Base-by-base conservation (phyloP, 2,329 filamentous ascomycete genomes). In the Trichoderma harzianum region DNA sequence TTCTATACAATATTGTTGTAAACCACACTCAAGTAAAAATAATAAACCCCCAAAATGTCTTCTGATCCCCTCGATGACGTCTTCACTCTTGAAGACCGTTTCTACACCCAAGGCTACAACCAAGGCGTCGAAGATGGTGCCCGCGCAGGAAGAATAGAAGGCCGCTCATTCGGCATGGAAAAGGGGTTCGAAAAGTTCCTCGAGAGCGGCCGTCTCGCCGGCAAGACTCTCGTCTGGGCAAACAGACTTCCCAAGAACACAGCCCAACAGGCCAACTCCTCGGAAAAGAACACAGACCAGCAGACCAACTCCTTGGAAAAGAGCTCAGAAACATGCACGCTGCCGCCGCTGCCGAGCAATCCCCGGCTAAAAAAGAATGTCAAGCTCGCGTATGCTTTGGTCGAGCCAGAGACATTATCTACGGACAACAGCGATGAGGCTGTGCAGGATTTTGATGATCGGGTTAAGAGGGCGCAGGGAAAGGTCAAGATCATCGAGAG, bases 111-210 rank as follows among this genome's bases (percentile, higher is more conserved):
- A 81, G 96, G 96, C 72, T 95, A 94, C 84, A 81, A 86, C 7
- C 87, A 93, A 69, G 96, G 96, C 57, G 81, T 89, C 62, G 83
- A 86, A 53, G 95, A 97, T 81, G 96, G 96, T 72, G 85, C 89
- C 53, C 87, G 87, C 72, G 91, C 93, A 36, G 96, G 96, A 51
- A 90, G 91, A 72, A 90, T 93, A 74, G 96, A 99, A 86, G 96
- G 96, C 73, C 92, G 94, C 66, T 89, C 94, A 24, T 94, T 98
- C 79, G 96, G 95, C 0, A 89, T 98, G 55, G 92, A 97, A 79
- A 96, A 95, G 75, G 95, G 95, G 0, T 98, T 96, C 77, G 93
- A 97, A 77, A 98, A 97, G 82, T 98, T 97, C 78, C 79, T 92
- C 55, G 91, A 94, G 74, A 88, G 94, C 80, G 95, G 95, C 3